Evolutionary conservation across 1,139 yeast species (phyloP).

Genomic region (Nakaseomyces bracarensis): DNA sequence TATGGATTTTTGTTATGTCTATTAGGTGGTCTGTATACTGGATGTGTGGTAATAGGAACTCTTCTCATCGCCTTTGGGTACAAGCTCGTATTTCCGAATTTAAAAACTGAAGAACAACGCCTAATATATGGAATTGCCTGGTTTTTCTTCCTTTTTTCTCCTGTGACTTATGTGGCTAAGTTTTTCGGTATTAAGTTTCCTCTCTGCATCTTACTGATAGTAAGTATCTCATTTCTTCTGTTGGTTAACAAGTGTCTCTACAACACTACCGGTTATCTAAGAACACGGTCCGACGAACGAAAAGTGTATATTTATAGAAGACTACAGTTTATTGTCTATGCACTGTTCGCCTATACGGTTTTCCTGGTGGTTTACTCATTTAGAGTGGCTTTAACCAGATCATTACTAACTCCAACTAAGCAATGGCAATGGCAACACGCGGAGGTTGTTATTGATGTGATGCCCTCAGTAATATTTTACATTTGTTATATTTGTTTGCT

Average conservation of each 20-base stretch:
- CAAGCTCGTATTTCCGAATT: neutral
- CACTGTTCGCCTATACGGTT: neutral
- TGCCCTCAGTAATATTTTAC: neutral
- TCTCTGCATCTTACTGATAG: neutral
- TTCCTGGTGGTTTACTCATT: neutral
- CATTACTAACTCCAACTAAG: neutral
- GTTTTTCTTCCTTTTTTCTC: neutral
- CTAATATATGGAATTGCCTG: neutral
- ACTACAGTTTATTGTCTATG: neutral
- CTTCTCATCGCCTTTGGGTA: neutral
- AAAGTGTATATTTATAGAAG: neutral
- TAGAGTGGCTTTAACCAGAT: neutral
- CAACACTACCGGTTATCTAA: neutral
- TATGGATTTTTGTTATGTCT: neutral
- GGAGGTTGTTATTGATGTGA: neutral
- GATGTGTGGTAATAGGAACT: neutral
- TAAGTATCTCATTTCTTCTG: neutral
- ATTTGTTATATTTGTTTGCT: neutral
- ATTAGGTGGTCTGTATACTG: neutral
- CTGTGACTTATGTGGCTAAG: neutral
- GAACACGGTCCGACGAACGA: neutral
- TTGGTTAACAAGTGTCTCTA: neutral
- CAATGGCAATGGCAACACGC: neutral
- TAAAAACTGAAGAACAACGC: neutral
- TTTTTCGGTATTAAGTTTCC: neutral